Percentiles rank a stretch among this genome's conserved stretches.
These are phyloP conservation scores for Coriolopsis trogii DNA, from an alignment of 1,284 basidiomycete genomes.

Conservation along the genomic window DNA sequence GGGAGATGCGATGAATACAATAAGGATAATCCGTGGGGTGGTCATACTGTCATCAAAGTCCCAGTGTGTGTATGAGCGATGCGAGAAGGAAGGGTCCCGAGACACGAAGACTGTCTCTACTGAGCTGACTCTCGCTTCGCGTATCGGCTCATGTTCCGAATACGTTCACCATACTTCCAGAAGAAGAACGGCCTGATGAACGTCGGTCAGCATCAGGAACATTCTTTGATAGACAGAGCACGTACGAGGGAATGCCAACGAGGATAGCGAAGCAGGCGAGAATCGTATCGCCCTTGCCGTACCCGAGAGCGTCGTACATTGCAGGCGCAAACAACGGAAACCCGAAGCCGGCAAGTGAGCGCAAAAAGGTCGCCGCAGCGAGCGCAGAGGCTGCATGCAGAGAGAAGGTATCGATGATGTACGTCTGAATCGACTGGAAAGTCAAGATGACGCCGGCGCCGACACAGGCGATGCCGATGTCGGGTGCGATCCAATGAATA, in stretches of 20 bases:
- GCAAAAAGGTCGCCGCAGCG: slow-evolving; percentile 58
- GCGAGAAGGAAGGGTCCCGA: too few species aligned
- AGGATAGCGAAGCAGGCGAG: slow-evolving; percentile 57
- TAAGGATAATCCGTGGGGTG: too few species aligned
- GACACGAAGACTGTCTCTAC: too few species aligned
- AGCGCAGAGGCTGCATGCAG: slow-evolving; percentile 67
- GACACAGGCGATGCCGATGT: slow-evolving; percentile 61
- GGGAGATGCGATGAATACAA: too few species aligned
- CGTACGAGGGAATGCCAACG: slow-evolving; percentile 68
- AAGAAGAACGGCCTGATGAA: slow-evolving; percentile 50
- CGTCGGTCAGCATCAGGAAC: not conserved
- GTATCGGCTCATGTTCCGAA: slow-evolving; percentile 39
- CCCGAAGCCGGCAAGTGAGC: slow-evolving; percentile 63
- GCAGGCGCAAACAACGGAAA: slow-evolving; percentile 71
- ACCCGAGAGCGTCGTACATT: slow-evolving; percentile 66
- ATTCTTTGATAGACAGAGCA: slow-evolving; percentile 14
- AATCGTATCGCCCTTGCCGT: slow-evolving; percentile 66
- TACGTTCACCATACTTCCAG: slow-evolving; percentile 53
- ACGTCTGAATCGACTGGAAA: slow-evolving; percentile 63
- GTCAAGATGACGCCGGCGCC: slow-evolving; percentile 56
- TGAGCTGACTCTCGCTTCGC: too few species aligned
- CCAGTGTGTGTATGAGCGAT: too few species aligned
- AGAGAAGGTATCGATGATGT: slow-evolving; percentile 70
- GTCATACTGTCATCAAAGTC: too few species aligned
- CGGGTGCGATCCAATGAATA: slow-evolving; percentile 68